phyloP scores from a whole-genome alignment of 164 flowering plant species.

The Protea cynaroides region DNA sequence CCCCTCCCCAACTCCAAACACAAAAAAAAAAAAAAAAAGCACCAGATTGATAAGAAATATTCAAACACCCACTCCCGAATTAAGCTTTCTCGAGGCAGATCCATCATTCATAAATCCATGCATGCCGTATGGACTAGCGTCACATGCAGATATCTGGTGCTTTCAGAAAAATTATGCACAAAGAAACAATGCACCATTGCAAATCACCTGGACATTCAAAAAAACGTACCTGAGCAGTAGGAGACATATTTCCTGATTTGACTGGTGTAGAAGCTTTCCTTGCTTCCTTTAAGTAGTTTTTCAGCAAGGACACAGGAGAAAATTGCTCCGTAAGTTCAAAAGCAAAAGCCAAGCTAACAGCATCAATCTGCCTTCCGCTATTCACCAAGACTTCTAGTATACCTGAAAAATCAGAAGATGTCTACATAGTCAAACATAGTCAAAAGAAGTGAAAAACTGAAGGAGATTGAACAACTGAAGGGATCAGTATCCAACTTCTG shows the following conservation, averaged over 20 bases:
- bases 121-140: too few species aligned
- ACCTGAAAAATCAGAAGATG: slow-evolving; percentile 39
- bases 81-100: too few species aligned
- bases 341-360: slow-evolving; percentile 85
- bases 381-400: slow-evolving; percentile 71
- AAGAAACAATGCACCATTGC: too few species aligned
- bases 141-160: too few species aligned
- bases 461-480: neutral
- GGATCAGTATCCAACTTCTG: neutral
- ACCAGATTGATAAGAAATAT: too few species aligned
- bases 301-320: slow-evolving; percentile 66
- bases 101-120: too few species aligned
- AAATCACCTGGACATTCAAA: neutral
- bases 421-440: neutral
- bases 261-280: slow-evolving; percentile 55
- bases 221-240: slow-evolving; percentile 51
- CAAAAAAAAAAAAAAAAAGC: too few species aligned
- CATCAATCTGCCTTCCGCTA: slow-evolving; percentile 89
- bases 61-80: too few species aligned
- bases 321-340: slow-evolving; percentile 78
- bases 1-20: too few species aligned
- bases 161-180: too few species aligned
- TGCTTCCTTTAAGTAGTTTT: slow-evolving; percentile 74
- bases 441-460: too few species aligned
- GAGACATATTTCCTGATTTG: slow-evolving; percentile 60